Base-by-base conservation (phyloP, 139 green algal genomes). In the Desmodesmus armatus region DNA sequence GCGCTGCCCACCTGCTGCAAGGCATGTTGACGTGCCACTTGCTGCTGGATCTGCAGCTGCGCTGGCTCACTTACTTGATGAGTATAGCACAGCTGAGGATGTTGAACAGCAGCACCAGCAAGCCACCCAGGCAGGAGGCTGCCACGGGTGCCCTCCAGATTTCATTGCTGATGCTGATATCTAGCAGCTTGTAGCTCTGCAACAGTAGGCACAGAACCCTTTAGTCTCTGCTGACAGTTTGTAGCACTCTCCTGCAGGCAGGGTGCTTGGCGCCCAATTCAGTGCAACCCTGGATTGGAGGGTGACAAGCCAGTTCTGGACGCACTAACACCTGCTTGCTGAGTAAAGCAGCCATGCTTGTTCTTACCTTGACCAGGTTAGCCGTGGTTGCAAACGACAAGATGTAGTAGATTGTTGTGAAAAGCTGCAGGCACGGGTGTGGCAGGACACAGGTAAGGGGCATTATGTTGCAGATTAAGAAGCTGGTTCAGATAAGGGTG, bases 71-170 rank as follows among this genome's bases (percentile, higher is more conserved):
- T 67, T 33, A 82, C 75, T 73, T 77, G 80, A 85, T 85, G 21
- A 85, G 62, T 3, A 85, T 79, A 44, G 78, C 78, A 80, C 88
- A 91, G 75, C 80, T 88, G 58, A 87, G 78, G 0, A 91, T 69
- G 74, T 91, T 91, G 74, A 91, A 91, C 23, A 87, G 79, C 39
- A 91, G 87, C 6, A 91, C 84, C 58, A 91, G 76, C 29, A 89
- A 74, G 0, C 84, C 80, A 7, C 84, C 88, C 2, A 91, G 67
- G 4, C 88, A 15, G 0, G 69, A 71, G 0, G 88, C 85, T 41
- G 88, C 88, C 0, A 91, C 40, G 0, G 88, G 88, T 25, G 84
- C 88, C 3, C 80, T 73, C 80, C 81, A 91, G 2, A 84, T 82
- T 0, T 82, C 60, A 39, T 88, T 84, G 33, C 80, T 79, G 29